Base-by-base conservation (phyloP, 352 stramenopile genomes). In the Phytopythium chamaehyphon region DNA sequence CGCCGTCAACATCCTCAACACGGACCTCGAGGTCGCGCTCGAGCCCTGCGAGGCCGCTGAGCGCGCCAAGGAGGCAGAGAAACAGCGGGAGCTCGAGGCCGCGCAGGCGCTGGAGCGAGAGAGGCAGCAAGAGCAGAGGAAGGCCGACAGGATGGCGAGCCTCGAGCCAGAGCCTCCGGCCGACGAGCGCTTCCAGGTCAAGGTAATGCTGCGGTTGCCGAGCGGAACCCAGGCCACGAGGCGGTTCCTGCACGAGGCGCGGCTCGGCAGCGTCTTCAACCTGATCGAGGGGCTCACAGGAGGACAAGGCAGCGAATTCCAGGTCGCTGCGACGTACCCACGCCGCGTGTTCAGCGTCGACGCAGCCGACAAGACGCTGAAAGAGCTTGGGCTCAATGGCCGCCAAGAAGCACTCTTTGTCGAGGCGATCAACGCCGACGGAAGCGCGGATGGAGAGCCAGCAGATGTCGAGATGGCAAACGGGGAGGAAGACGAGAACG, bases 21-120 rank as follows among this genome's bases (percentile, higher is more conserved):
- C 77, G 6, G 86, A 96, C 42, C 65, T 94, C 2, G 82, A 92
- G 47, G 86, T 96, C 23, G 80, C 86, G 38, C 55, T 94, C 33
- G 55, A 89, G 52, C 83, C 84, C 12, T 85, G 69, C 43, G 83
- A 94, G 57, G 64, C 65, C 12, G 67, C 82, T 2, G 47, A 57
- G n/a, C 65, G 64, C 21, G 53, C 54, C 3, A 69, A 82, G 40
- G 65, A 80, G 43, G 48, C 47, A 1, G 53, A 76, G 43, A 70
- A 69, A 40, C 40, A 39, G 44, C 19, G 59, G 19, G 69, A 81
- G 49, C 51, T 71, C 50, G 76, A 75, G 19, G 70, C 55, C 2
- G 62, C 62, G 35, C 64, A 55, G 9, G 59, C 50, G 19, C 19
- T 64, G 3, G 54, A 55, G 35, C 23, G 67, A 18, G 57, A 47